phyloP scores from a whole-genome alignment of 345 rosid genomes.

The Eucalyptus caleyi region DNA sequence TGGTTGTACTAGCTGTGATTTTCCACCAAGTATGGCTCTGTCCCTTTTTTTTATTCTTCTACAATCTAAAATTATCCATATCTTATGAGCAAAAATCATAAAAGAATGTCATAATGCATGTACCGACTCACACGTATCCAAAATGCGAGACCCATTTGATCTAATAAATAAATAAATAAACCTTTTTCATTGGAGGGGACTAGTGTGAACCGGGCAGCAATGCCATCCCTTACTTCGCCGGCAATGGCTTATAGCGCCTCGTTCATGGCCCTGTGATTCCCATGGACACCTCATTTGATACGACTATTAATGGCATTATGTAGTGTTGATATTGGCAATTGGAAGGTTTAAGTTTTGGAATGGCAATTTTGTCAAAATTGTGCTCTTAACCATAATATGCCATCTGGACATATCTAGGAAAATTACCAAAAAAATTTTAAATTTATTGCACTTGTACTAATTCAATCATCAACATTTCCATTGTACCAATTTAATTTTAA shows the following conservation, averaged over 20 bases:
- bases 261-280: not conserved
- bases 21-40: not conserved
- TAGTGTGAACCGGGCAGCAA: accelerated
- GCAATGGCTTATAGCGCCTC: not conserved
- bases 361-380: not conserved
- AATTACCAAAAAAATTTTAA: no score
- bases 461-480: accelerated
- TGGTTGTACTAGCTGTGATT: not conserved
- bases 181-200: not conserved
- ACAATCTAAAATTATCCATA: not conserved
- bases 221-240: not conserved
- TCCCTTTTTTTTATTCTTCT: not conserved
- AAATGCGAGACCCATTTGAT: not conserved
- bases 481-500: no score
- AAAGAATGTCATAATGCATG: no score
- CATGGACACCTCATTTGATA: not conserved
- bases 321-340: not conserved
- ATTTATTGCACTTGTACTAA: no score
- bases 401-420: no score
- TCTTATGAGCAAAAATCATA: not conserved
- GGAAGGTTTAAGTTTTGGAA: not conserved
- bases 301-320: not conserved
- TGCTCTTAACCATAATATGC: not conserved
- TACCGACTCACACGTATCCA: accelerated
- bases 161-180: no score